A percentile compares a stretch with the other conserved stretches of the same genome.
phyloP scores from a whole-genome alignment of 371 early-diverging fungal genomes.

The Enterospora canceri region DNA sequence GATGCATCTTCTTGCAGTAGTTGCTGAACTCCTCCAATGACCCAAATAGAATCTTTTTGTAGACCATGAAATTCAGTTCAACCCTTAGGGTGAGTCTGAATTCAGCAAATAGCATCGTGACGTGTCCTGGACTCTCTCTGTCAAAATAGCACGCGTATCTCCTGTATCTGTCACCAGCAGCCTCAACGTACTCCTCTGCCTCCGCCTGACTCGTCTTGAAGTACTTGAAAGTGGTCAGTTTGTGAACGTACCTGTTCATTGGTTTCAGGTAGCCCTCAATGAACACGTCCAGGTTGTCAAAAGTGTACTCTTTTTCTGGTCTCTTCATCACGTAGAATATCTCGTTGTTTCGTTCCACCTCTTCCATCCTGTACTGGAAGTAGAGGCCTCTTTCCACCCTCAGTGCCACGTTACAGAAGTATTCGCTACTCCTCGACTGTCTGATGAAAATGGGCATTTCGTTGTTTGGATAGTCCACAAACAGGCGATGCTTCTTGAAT shows the following conservation, averaged over 20 bases:
- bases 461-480: slow-evolving; percentile 12
- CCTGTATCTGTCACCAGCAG: slow-evolving; percentile 8
- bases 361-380: slow-evolving; percentile 11
- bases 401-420: background rate
- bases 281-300: slow-evolving; percentile 28
- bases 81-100: slow-evolving; percentile 5
- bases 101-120: slow-evolving; percentile 23
- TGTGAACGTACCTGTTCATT: slow-evolving; percentile 10
- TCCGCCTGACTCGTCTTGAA: slow-evolving; percentile 13
- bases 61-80: slow-evolving; percentile 17
- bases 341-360: background rate
- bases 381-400: slow-evolving; percentile 1
- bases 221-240: slow-evolving; percentile 25
- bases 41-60: slow-evolving; percentile 24
- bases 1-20: slow-evolving; percentile 24
- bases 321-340: slow-evolving; percentile 8
- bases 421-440: background rate
- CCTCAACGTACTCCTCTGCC: slow-evolving; percentile 11
- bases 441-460: slow-evolving; percentile 14
- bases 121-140: slow-evolving; percentile 30
- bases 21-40: slow-evolving; percentile 31
- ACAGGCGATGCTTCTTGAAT: slow-evolving; percentile 28
- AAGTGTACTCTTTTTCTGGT: slow-evolving; percentile 19
- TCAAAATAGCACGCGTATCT: slow-evolving; percentile 32
- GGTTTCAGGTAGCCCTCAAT: slow-evolving; percentile 14